A percentile compares a stretch with the other conserved stretches of the same genome.
These are phyloP conservation scores for Paspalum vaginatum DNA, from an alignment of 176 grass and related monocot species.

Conservation along the genomic window DNA sequence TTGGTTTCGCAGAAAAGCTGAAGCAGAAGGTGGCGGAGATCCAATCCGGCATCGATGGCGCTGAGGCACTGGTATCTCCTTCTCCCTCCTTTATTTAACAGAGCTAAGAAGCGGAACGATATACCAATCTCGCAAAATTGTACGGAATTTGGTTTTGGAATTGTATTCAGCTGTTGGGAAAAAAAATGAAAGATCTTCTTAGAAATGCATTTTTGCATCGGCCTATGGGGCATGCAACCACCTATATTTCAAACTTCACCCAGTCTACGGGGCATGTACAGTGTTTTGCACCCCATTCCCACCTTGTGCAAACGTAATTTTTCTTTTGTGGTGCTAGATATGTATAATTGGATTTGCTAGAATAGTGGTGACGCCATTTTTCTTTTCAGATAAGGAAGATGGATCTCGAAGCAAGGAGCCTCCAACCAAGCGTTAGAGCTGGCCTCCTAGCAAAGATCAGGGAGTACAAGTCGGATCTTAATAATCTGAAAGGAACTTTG, in stretches of 20 bases:
- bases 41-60: slow-evolving; percentile 80
- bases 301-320: neutral
- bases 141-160: neutral
- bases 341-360: neutral
- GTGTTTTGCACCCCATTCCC: too few relatives aligned
- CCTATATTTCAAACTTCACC: too few relatives aligned
- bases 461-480: slow-evolving; percentile 97
- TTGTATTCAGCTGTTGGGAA: neutral
- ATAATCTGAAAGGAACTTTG: slow-evolving; percentile 76
- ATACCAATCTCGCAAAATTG: neutral
- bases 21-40: slow-evolving; percentile 87
- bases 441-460: slow-evolving; percentile 81
- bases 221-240: too few relatives aligned
- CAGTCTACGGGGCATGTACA: too few relatives aligned
- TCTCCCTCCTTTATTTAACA: neutral
- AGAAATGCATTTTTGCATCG: neutral
- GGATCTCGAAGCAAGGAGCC: slow-evolving; percentile 96
- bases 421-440: slow-evolving; percentile 80
- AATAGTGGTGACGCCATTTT: slow-evolving; percentile 17
- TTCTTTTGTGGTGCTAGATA: slow-evolving; percentile 22
- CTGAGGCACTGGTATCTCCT: slow-evolving; percentile 60
- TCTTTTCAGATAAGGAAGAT: slow-evolving; percentile 86
- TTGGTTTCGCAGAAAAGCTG: slow-evolving; percentile 57
- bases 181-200: neutral
- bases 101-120: neutral